Percentiles rank a stretch among this genome's conserved stretches.
phyloP scores from a whole-genome alignment of 108 stramenopile species.

The Skeletonema potamos region DNA sequence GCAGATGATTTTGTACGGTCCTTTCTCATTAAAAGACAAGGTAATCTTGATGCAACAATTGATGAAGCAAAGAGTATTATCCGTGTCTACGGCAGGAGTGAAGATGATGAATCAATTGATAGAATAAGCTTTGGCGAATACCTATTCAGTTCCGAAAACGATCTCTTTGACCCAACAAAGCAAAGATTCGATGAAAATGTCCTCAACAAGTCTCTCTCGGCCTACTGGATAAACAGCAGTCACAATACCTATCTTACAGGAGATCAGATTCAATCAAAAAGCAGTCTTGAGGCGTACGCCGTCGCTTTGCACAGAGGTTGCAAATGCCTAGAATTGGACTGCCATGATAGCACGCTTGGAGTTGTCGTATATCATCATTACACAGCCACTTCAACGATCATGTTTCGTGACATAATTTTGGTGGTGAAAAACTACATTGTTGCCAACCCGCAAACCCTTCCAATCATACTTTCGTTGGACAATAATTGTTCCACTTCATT shows the following conservation, averaged over 20 bases:
- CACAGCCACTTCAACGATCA: conserved; percentile 88
- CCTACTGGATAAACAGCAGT: conserved; percentile 92
- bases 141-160: conserved; percentile 53
- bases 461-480: conserved; percentile 94
- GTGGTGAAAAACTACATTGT: conserved; percentile 67
- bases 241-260: conserved; percentile 98
- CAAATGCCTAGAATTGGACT: conserved; percentile 96
- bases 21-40: conserved; percentile 58
- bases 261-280: conserved; percentile 84
- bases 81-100: conserved; percentile 43
- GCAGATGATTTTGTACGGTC: conserved; percentile 46
- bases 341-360: conserved; percentile 83
- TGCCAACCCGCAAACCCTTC: conserved; percentile 59
- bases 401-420: conserved; percentile 70
- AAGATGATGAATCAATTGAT: conserved; percentile 47
- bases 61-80: conserved; percentile 51
- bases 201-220: conserved; percentile 74
- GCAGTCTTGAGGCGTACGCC: conserved; percentile 78
- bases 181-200: conserved; percentile 35
- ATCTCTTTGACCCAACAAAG: conserved; percentile 62
- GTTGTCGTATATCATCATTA: conserved; percentile 94
- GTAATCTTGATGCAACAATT: conserved; percentile 49
- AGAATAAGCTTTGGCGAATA: conserved; percentile 64
- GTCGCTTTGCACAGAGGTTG: conserved; percentile 85
- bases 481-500: conserved; percentile 89